Percentiles rank a stretch among this genome's conserved stretches.
These are phyloP conservation scores for Leccinum cinnamomeum DNA, from an alignment of 1,284 basidiomycete genomes.

Conservation along the genomic window DNA sequence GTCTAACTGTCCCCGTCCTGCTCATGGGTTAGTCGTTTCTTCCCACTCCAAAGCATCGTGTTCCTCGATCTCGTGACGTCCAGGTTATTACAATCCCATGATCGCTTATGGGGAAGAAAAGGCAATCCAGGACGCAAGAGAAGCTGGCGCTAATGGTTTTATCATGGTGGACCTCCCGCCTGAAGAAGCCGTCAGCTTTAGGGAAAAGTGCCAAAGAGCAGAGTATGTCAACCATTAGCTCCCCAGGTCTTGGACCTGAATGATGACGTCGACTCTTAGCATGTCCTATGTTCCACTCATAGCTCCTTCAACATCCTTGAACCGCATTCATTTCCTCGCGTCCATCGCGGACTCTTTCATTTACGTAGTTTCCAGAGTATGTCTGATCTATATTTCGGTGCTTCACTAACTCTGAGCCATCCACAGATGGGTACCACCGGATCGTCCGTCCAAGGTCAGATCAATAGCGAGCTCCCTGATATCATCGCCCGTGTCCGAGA, in stretches of 20 bases:
- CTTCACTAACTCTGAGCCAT: constrained; percentile 7
- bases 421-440: constrained; percentile 96
- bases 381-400: neutral
- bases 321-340: constrained; percentile 88
- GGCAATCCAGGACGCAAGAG: constrained; percentile 85
- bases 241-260: neutral
- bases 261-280: constrained; percentile 34
- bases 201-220: constrained; percentile 80
- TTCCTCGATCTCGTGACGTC: neutral
- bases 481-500: constrained; percentile 42
- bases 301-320: constrained; percentile 88
- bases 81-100: constrained; percentile 96
- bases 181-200: constrained; percentile 91
- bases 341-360: constrained; percentile 97
- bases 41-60: neutral
- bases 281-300: constrained; percentile 97
- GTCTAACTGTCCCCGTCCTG: constrained; percentile 84
- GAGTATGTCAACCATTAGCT: constrained; percentile 53
- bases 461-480: constrained; percentile 78
- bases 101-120: constrained; percentile 94
- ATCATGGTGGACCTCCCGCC: constrained; percentile 98
- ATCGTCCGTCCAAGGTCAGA: constrained; percentile 71
- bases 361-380: constrained; percentile 72
- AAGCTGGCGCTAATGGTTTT: constrained; percentile 95
- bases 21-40: constrained; percentile 75